A percentile compares a stretch with the other conserved stretches of the same genome.
These are phyloP conservation scores for Lagenaria siceraria DNA, from an alignment of 306 rosid genomes.

Conservation along the genomic window DNA sequence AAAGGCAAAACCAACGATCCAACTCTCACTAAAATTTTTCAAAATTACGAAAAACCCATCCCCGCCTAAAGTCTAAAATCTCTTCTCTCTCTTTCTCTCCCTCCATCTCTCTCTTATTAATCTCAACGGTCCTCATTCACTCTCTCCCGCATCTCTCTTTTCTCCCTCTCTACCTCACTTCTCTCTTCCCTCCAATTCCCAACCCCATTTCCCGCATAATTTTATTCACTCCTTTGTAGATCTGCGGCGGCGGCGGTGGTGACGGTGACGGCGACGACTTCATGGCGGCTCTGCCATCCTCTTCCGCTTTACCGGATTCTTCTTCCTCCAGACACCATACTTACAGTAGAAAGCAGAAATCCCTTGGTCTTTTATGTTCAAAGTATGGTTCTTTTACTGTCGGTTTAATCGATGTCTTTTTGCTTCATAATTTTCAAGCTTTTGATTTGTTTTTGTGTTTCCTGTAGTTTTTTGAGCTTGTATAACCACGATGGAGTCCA, in stretches of 20 bases:
- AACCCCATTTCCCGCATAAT: not conserved
- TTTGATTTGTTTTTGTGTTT: not conserved
- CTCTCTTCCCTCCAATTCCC: slow-evolving; percentile 20
- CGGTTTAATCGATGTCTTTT: not conserved
- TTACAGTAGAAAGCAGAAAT: slow-evolving; percentile 51
- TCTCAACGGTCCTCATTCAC: not conserved
- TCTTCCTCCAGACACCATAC: slow-evolving; percentile 30
- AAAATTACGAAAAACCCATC: slow-evolving; percentile 3
- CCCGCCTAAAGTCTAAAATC: not conserved
- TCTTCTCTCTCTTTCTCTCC: not conserved
- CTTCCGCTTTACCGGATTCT: slow-evolving; percentile 18
- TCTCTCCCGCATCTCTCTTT: not conserved
- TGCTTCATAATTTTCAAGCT: too few relatives aligned
- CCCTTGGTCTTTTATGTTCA: slow-evolving; percentile 45
- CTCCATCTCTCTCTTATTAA: not conserved
- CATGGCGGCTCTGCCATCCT: slow-evolving; percentile 28
- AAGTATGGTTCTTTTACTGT: slow-evolving; percentile 27
- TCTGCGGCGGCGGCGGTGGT: slow-evolving; percentile 1
- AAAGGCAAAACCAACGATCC: not conserved
- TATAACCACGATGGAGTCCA: slow-evolving; percentile 55
- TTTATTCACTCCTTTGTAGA: not conserved
- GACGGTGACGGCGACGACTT: slow-evolving; percentile 9
- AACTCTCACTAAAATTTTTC: not conserved
- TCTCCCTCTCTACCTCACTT: not conserved
- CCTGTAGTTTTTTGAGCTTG: slow-evolving; percentile 51